A percentile compares a stretch with the other conserved stretches of the same genome.
Conservation (phyloP, 1,284 basidiomycete genomes). For the Pholiota adiposa region DNA sequence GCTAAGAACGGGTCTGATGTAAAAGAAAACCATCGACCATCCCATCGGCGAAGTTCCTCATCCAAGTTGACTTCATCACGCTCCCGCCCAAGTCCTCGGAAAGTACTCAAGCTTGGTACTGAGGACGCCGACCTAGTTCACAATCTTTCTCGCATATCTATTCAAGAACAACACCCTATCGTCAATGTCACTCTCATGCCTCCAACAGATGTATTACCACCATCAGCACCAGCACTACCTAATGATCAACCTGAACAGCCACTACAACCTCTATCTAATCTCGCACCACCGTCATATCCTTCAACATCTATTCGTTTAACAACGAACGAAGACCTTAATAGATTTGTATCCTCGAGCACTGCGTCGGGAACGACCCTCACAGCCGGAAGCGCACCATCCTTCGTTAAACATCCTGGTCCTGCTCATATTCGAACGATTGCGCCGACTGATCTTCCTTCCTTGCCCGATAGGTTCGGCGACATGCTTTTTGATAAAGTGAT, state of each 20-base stretch:
- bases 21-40: constrained; percentile 33
- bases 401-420: constrained; percentile 83
- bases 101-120: constrained; percentile 20
- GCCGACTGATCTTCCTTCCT: constrained; percentile 75
- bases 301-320: constrained; percentile 53
- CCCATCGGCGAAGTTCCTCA: constrained; percentile 32
- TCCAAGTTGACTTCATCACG: constrained; percentile 32
- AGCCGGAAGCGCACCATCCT: constrained; percentile 73
- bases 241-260: constrained; percentile 19
- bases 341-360: constrained; percentile 85
- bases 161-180: constrained; percentile 30
- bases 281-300: constrained; percentile 47
- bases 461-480: constrained; percentile 79
- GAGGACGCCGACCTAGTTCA: constrained; percentile 28
- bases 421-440: constrained; percentile 77
- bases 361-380: constrained; percentile 78
- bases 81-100: constrained; percentile 28
- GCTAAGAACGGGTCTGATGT: constrained; percentile 21
- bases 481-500: constrained; percentile 85
- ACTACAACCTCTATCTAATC: constrained; percentile 29
- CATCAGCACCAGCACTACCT: not conserved
- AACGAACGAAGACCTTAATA: constrained; percentile 75
- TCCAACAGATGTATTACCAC: constrained; percentile 15
- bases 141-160: constrained; percentile 32
- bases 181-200: constrained; percentile 26